Evolutionary conservation across 192 early-diverging fungal species (phyloP), one percentile per base, ranked within the genome.

Genomic region (Linnemannia hyalina): DNA sequence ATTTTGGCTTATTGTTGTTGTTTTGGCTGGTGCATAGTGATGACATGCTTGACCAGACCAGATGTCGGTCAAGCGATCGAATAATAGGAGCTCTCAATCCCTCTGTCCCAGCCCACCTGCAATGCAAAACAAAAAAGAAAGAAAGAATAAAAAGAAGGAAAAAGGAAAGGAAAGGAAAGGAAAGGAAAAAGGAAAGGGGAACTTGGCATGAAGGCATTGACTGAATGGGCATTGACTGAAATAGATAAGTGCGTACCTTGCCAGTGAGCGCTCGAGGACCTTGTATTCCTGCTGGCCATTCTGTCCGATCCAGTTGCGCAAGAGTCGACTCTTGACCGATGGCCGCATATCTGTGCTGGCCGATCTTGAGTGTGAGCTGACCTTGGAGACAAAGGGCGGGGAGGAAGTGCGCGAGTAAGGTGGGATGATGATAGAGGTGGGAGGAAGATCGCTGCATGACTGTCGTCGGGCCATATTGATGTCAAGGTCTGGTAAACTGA

Each of bases 241-340:
- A 70, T 69, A 15, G 35, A 60, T 22, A 70, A 36, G 52, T 88
- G 81, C 84, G 65, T 88, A 86, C 84, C 84, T 80, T 69, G 84
- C 49, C 4, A 86, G 76, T 26, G 84, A 81, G 36, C 84, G 78
- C 55, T 86, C 84, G 40, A 86, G 65, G 35, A 86, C 76, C 54
- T 86, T 86, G 49, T 86, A 86, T 38, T 86, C 79, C 29, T 86
- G 84, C 41, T 80, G 84, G 6, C 84, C 84, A 73, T 42, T 86
- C 44, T 86, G 84, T 29, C 84, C 78, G 35, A 86, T 86, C 84
- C 79, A 86, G 22, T 86, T 86, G 16, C 84, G 78, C 75, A 86
- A 78, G 36, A 86, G 75, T n/a, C 84, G 78, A 73, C 49, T 81
- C 76, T 86, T 86, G 46, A 86, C 84, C 22, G 84, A 81, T 5